These are phyloP conservation scores for Suillus luteus DNA, from an alignment of 768 basidiomycete species.

Conservation along the genomic window DNA sequence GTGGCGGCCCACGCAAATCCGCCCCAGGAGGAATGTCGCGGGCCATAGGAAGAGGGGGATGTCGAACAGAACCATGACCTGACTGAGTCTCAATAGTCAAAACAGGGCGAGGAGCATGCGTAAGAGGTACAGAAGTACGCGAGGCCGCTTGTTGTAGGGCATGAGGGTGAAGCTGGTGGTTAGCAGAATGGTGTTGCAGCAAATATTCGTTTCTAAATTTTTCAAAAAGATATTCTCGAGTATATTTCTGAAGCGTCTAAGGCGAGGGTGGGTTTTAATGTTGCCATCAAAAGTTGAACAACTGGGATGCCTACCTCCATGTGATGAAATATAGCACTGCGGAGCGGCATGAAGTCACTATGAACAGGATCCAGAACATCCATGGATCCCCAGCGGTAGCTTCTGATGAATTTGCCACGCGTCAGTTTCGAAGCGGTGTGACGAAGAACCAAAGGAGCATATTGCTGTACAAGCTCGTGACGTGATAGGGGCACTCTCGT, in stretches of 20 bases:
- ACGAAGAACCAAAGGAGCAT: constrained; percentile 59
- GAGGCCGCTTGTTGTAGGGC: constrained; percentile 42
- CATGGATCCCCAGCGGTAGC: constrained; percentile 82
- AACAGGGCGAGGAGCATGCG: constrained; percentile 53
- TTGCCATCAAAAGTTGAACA: constrained; percentile 16
- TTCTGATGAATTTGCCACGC: constrained; percentile 67
- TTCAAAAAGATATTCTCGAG: constrained; percentile 78
- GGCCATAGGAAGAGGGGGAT: constrained; percentile 46
- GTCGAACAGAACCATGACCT: constrained; percentile 45
- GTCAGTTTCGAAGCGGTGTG: constrained; percentile 45
- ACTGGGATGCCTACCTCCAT: constrained; percentile 66
- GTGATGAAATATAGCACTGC: constrained; percentile 81
- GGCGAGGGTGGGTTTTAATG: constrained; percentile 19
- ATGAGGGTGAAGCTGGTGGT: constrained; percentile 45
- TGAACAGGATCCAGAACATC: constrained; percentile 79
- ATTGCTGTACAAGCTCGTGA: constrained; percentile 73
- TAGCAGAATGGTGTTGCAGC: constrained; percentile 51
- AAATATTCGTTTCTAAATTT: constrained; percentile 68
- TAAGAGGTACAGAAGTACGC: constrained; percentile 30
- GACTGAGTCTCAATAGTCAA: constrained; percentile 64
- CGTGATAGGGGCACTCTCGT: constrained; percentile 56
- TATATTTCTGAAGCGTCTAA: constrained; percentile 84
- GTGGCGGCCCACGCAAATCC: constrained; percentile 46
- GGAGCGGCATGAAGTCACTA: constrained; percentile 78
- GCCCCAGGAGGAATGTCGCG: constrained; percentile 48